These are phyloP conservation scores for Ampelomyces quisqualis DNA, from an alignment of 2,329 filamentous ascomycete genomes.

Conservation along the genomic window DNA sequence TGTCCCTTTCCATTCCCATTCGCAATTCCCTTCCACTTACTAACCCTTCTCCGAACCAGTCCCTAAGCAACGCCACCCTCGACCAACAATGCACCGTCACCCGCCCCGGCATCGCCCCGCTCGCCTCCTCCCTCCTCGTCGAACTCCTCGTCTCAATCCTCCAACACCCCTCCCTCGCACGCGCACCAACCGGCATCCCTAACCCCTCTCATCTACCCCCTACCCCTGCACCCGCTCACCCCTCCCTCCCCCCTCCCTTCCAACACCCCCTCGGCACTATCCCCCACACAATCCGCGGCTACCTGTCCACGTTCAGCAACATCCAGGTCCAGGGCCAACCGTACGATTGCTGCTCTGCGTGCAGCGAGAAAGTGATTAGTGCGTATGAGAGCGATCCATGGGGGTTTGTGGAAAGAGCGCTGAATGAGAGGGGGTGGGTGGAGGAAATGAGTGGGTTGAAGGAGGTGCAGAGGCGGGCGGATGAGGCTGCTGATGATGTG, in stretches of 20 bases:
- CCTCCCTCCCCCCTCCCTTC: slow-evolving; percentile 38
- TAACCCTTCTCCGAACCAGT: slow-evolving; percentile 55
- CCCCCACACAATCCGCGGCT: slow-evolving; percentile 79
- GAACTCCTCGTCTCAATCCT: slow-evolving; percentile 85
- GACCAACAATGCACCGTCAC: slow-evolving; percentile 99
- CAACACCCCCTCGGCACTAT: slow-evolving; percentile 68
- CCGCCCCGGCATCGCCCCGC: slow-evolving; percentile 84
- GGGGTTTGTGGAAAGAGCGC: slow-evolving; percentile 72
- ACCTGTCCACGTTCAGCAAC: slow-evolving; percentile 71
- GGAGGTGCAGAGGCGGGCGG: slow-evolving; percentile 60
- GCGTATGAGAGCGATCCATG: slow-evolving; percentile 69
- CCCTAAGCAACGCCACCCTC: slow-evolving; percentile 88
- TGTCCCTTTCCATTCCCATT: slow-evolving; percentile 45
- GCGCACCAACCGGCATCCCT: slow-evolving; percentile 16
- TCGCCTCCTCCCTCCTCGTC: slow-evolving; percentile 86
- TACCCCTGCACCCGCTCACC: slow-evolving; percentile 17
- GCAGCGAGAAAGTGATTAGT: slow-evolving; percentile 67
- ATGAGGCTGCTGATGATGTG: slow-evolving; percentile 52
- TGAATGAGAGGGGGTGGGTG: slow-evolving; percentile 75
- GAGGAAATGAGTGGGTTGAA: slow-evolving; percentile 73
- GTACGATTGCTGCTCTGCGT: slow-evolving; percentile 80
- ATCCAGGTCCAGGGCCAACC: slow-evolving; percentile 71
- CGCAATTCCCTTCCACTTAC: not conserved
- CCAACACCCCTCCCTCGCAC: slow-evolving; percentile 60
- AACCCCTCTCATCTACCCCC: slow-evolving; percentile 5